Evolutionary conservation across 2,329 filamentous ascomycete genomes (phyloP).

Genomic region (Aspergillus udagawae): DNA sequence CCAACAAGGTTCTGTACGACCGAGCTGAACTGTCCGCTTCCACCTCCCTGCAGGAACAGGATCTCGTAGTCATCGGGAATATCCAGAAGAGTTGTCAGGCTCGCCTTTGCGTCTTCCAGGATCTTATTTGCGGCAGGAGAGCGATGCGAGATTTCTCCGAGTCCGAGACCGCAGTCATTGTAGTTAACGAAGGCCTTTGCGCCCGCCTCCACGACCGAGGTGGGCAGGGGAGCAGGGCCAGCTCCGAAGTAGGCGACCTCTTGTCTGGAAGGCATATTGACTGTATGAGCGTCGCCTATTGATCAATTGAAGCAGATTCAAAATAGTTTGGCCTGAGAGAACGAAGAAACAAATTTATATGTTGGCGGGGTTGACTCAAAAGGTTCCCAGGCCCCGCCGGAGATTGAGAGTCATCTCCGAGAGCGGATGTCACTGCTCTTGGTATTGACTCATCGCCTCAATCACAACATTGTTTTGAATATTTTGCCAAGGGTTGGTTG

Average conservation of each 20-base stretch:
- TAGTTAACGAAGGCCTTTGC: slow-evolving; percentile 77
- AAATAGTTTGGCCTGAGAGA: neutral
- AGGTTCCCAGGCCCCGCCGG: neutral
- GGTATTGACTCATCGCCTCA: neutral
- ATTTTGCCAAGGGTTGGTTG: neutral
- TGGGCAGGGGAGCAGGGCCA: slow-evolving; percentile 82
- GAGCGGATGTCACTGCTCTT: neutral
- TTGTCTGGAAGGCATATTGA: slow-evolving; percentile 43
- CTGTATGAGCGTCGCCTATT: neutral
- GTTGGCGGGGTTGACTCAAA: neutral
- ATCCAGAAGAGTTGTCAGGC: slow-evolving; percentile 69
- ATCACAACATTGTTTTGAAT: neutral
- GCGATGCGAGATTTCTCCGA: slow-evolving; percentile 88
- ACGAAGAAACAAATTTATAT: neutral
- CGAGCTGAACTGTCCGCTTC: slow-evolving; percentile 79
- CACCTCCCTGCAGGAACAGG: slow-evolving; percentile 66
- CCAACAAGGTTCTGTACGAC: slow-evolving; percentile 79
- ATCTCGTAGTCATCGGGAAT: slow-evolving; percentile 85
- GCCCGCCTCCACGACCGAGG: slow-evolving; percentile 71
- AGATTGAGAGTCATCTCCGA: neutral
- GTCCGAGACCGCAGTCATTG: slow-evolving; percentile 73
- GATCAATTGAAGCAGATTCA: neutral
- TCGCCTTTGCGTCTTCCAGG: slow-evolving; percentile 71
- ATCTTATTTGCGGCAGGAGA: slow-evolving; percentile 74
- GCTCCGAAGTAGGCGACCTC: slow-evolving; percentile 86